Base-by-base conservation (phyloP, 2,329 filamentous ascomycete species). In the Phoma sp. region DNA sequence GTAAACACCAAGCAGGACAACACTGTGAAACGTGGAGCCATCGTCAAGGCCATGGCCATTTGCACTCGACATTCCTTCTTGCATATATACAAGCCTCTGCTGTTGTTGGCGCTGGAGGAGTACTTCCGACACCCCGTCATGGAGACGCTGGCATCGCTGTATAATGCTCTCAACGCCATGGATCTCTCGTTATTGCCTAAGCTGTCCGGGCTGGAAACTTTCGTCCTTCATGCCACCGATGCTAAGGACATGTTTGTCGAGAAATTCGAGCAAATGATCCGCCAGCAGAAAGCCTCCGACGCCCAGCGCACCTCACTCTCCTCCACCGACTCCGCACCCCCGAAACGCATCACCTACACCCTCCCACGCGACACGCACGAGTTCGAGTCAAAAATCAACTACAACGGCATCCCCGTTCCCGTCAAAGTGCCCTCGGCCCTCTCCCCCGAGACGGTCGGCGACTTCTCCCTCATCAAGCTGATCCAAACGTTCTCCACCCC, bases 1-100 rank as follows among this genome's bases (percentile, higher is more conserved):
- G 95, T 99, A 65, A 98, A 99, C 74, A 99, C 93, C 7, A 98
- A 98, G 75, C 91, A 96, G 73, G 95, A 99, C 79, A 93, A 90
- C 70, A 89, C 89, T 18, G 91, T 91, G 42, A 96, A 95, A 77
- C 82, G 95, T 83, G 95, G 95, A 54, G 95, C 95, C 18, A 84
- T 97, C 44, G 93, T 98, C 54, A 98, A 98, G 74, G 91, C 95
- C 37, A 99, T 99, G 95, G 95, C 95, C 27, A 97, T 99, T 64
- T 99, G 95, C 80, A 99, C 95, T 7, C 83, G 95, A 38, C 95
- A 99, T 79, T 93, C 95, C 3, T 99, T 99, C 76, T 79, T 99
- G 63, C 95, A 99, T 77, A 99, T 99, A 60, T 99, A 99, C 80
- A 99, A 99, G 90, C 95, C 95, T 25, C 82, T 99, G 35, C 82